Conservation (phyloP, 148 eudicot species). For the Rhododendron kiyosumense region DNA sequence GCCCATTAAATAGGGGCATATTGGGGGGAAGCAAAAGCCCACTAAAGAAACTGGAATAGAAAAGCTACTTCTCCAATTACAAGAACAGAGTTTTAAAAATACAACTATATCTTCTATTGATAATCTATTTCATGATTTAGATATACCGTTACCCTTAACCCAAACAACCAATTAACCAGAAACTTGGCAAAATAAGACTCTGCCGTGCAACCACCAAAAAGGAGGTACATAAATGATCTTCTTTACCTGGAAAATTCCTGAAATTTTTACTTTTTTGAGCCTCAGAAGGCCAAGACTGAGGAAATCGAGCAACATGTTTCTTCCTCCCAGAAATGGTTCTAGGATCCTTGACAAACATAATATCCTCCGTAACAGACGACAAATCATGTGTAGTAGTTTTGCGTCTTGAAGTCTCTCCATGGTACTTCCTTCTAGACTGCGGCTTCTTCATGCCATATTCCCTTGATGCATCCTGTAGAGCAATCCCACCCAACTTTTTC, state of each 20-base stretch:
- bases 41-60: background rate
- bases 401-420: constrained; percentile 19
- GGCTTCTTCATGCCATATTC: constrained; percentile 60
- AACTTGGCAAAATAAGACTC: background rate
- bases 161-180: background rate
- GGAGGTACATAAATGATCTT: background rate
- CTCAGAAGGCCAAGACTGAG: constrained; percentile 82
- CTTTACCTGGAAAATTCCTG: constrained; percentile 70
- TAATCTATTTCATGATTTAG: background rate
- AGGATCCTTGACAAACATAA: constrained; percentile 80
- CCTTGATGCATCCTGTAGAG: constrained; percentile 83
- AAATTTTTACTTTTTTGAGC: constrained; percentile 46
- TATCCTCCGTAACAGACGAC: constrained; percentile 65
- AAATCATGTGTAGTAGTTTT: constrained; percentile 26
- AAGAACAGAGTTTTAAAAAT: no score
- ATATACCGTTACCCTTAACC: background rate
- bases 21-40: background rate
- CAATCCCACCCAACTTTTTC: constrained; percentile 68
- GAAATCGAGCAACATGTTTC: constrained; percentile 57
- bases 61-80: background rate
- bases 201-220: background rate
- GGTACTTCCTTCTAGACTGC: constrained; percentile 40
- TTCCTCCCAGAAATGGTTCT: constrained; percentile 56
- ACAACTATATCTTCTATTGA: background rate
- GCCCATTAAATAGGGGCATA: background rate